Conservation (phyloP, 345 rosid species). For the Crucihimalaya himalaica region DNA sequence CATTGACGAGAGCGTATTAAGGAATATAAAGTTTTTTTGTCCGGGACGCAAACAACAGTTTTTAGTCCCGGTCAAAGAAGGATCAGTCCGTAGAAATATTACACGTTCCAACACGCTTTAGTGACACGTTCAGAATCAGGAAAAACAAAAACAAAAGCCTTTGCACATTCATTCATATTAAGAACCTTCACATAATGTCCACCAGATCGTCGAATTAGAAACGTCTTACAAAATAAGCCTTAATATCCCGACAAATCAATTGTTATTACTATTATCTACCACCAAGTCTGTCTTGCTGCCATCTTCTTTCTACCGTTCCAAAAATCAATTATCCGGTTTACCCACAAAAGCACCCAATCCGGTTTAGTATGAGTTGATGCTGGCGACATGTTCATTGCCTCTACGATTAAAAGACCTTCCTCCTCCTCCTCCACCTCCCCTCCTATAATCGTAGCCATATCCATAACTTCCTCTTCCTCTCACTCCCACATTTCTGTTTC, state of each 20-base stretch:
- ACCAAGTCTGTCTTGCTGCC: background rate
- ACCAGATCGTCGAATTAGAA: background rate
- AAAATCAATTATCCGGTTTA: slow-evolving; percentile 8
- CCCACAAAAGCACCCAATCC: slow-evolving; percentile 18
- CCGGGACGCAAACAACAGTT: background rate
- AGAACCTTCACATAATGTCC: background rate
- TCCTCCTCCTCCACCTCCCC: slow-evolving; percentile 16
- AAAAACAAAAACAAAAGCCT: background rate
- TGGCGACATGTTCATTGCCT: slow-evolving; percentile 20
- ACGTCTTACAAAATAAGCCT: slow-evolving; percentile 1
- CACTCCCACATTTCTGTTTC: slow-evolving; percentile 4
- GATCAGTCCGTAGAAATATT: background rate
- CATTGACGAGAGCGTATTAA: too few relatives aligned
- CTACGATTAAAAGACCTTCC: slow-evolving; percentile 25
- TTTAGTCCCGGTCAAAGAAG: background rate
- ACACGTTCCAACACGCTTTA: background rate
- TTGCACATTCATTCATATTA: background rate
- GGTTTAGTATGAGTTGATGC: slow-evolving; percentile 28
- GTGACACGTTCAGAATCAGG: background rate
- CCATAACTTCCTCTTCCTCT: slow-evolving; percentile 26
- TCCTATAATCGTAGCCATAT: slow-evolving; percentile 17
- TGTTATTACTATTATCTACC: background rate
- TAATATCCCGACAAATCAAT: background rate
- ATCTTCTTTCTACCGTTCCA: background rate
- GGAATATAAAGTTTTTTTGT: background rate